Evolutionary conservation across 2,329 filamentous ascomycete genomes (phyloP).

Genomic region (Scytalidium sp.): DNA sequence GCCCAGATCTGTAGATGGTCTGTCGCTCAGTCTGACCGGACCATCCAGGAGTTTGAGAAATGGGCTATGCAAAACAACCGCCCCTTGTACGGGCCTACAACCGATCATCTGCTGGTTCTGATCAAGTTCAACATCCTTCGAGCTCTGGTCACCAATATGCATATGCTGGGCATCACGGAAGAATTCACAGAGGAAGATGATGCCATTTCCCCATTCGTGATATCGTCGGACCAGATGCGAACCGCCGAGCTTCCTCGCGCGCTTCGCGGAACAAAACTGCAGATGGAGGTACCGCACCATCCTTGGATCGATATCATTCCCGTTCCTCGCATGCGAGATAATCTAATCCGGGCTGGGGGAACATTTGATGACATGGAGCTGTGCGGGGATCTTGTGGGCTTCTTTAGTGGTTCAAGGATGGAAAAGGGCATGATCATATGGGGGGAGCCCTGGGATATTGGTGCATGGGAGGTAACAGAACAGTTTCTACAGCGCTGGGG

Average conservation of each 20-base stretch:
- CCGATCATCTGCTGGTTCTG: constrained; percentile 29
- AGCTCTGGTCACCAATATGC: constrained; percentile 28
- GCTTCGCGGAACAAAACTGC: constrained; percentile 21
- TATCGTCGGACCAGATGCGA: not conserved
- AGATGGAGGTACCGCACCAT: constrained; percentile 22
- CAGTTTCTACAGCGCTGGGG: constrained; percentile 21
- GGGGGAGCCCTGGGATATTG: constrained; percentile 24
- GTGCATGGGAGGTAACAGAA: constrained; percentile 23
- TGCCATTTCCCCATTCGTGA: constrained; percentile 6
- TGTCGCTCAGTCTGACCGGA: not conserved
- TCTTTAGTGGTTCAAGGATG: constrained; percentile 7
- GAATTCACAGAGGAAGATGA: not conserved
- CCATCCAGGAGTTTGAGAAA: not conserved
- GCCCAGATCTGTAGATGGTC: not conserved
- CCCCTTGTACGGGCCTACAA: constrained; percentile 18
- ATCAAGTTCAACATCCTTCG: constrained; percentile 33
- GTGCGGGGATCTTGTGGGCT: constrained; percentile 33
- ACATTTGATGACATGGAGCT: constrained; percentile 30
- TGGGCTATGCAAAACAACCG: not conserved
- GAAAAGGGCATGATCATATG: constrained; percentile 28
- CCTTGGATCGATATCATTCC: constrained; percentile 28
- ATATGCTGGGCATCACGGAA: constrained; percentile 16
- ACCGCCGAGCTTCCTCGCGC: not conserved
- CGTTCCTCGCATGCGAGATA: constrained; percentile 25
- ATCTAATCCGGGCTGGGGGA: constrained; percentile 26